Evolutionary conservation across 352 stramenopile genomes (phyloP).

Genomic region (Heterotrichella gracilis): DNA sequence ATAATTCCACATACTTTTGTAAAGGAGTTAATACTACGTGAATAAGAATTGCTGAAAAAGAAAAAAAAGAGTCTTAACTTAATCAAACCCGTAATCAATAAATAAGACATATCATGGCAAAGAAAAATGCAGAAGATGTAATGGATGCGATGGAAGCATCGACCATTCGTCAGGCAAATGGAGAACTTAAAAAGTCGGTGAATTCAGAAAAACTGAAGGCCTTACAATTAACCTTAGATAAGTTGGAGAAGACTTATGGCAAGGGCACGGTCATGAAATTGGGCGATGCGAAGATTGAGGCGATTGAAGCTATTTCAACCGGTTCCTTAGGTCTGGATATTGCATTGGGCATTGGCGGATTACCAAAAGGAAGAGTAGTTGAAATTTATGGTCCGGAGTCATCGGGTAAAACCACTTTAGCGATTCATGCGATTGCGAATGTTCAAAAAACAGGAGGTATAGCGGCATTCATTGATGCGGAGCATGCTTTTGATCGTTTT

Average conservation of each 20-base stretch:
- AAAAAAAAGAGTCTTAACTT: too few species aligned
- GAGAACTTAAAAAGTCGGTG: too few species aligned
- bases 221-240: slow-evolving; percentile 18
- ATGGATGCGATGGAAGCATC: too few species aligned
- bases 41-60: too few species aligned
- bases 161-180: too few species aligned
- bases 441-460: slow-evolving; percentile 61
- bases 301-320: slow-evolving; percentile 59
- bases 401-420: slow-evolving; percentile 84
- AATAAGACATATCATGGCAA: too few species aligned
- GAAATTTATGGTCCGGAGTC: slow-evolving; percentile 94
- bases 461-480: slow-evolving; percentile 85
- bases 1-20: too few species aligned
- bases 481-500: slow-evolving; percentile 78
- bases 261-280: slow-evolving; percentile 70
- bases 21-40: too few species aligned
- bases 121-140: too few species aligned
- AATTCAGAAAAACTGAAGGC: too few species aligned
- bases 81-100: too few species aligned
- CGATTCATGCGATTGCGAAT: slow-evolving; percentile 72
- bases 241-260: slow-evolving; percentile 18
- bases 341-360: slow-evolving; percentile 48
- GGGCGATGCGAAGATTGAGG: slow-evolving; percentile 38
- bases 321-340: slow-evolving; percentile 62
- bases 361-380: slow-evolving; percentile 69